A percentile compares a stretch with the other conserved stretches of the same genome.
Conservation (phyloP, 176 grass and related monocot genomes). For the Microstegium vimineum region DNA sequence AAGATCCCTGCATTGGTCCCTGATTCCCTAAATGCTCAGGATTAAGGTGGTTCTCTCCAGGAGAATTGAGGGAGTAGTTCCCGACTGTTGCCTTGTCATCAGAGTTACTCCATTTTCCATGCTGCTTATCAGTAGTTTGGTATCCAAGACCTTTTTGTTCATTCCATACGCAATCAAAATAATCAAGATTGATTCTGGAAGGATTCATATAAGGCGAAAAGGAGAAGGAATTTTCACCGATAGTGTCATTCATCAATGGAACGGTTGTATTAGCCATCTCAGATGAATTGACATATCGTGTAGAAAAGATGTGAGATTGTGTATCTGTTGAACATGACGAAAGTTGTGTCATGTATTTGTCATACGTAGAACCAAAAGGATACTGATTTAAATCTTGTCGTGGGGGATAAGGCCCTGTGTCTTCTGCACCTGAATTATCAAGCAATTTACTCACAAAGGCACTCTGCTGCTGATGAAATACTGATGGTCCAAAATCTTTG, state of each 20-base stretch:
- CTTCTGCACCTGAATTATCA: conserved; percentile 24
- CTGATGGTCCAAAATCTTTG: conserved; percentile 41
- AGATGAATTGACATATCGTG: conserved; percentile 20
- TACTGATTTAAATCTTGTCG: conserved; percentile 20
- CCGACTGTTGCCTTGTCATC: neutral
- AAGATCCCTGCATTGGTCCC: conserved; percentile 1
- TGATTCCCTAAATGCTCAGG: conserved; percentile 4
- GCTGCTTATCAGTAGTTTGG: conserved; percentile 20
- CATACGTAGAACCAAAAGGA: conserved; percentile 30
- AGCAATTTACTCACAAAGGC: conserved; percentile 16
- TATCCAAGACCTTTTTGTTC: conserved; percentile 39
- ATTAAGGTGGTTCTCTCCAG: neutral
- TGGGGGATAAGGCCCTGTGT: neutral
- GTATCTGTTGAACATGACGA: conserved; percentile 34
- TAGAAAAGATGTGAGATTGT: neutral
- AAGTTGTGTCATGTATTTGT: conserved; percentile 49
- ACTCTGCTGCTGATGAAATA: conserved; percentile 8
- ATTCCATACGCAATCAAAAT: conserved; percentile 45
- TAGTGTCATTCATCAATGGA: conserved; percentile 25
- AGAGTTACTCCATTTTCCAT: conserved; percentile 5
- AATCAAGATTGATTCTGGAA: conserved; percentile 55
- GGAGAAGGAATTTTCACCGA: conserved; percentile 30
- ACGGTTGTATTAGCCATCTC: conserved; percentile 16
- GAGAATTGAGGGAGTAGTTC: neutral
- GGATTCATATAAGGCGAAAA: conserved; percentile 49